Percentiles rank a stretch among this genome's conserved stretches.
Conservation (phyloP, 148 eudicot genomes). For the Camellia granthamiana region DNA sequence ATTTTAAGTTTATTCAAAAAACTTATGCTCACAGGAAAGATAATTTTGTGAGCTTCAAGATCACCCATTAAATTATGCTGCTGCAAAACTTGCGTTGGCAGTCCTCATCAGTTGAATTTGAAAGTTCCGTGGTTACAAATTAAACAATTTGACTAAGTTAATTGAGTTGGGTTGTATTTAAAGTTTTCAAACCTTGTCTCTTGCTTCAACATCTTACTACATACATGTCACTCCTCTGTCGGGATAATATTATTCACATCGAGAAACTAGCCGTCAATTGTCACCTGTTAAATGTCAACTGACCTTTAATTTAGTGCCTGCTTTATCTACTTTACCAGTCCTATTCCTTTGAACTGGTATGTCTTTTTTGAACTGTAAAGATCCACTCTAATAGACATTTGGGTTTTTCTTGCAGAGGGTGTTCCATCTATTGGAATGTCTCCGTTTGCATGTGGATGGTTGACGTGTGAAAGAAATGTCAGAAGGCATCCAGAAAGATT, state of each 20-base stretch:
- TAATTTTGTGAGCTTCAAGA: neutral
- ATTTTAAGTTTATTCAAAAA: neutral
- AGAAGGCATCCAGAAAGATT: constrained; percentile 27
- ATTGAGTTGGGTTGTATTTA: neutral
- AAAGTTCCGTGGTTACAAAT: neutral
- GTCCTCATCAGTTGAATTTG: neutral
- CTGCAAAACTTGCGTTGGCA: neutral
- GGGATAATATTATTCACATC: neutral
- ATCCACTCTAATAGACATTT: constrained; percentile 10
- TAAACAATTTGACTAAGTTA: neutral
- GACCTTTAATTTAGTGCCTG: constrained; percentile 7
- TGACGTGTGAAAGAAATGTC: constrained; percentile 78
- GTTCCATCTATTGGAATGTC: constrained; percentile 90
- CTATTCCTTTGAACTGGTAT: neutral
- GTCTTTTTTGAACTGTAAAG: neutral
- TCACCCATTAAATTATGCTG: neutral
- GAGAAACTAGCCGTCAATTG: neutral
- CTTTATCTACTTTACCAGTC: constrained; percentile 7
- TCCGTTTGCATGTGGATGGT: constrained; percentile 98
- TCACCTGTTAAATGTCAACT: neutral
- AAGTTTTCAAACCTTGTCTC: constrained; percentile 5
- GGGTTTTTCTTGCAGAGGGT: constrained; percentile 66
- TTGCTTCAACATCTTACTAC: constrained; percentile 3
- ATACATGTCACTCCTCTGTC: neutral
- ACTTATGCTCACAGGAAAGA: neutral